These are phyloP conservation scores for Spathaspora passalidarum DNA, from an alignment of 805 yeast genomes.

Conservation along the genomic window DNA sequence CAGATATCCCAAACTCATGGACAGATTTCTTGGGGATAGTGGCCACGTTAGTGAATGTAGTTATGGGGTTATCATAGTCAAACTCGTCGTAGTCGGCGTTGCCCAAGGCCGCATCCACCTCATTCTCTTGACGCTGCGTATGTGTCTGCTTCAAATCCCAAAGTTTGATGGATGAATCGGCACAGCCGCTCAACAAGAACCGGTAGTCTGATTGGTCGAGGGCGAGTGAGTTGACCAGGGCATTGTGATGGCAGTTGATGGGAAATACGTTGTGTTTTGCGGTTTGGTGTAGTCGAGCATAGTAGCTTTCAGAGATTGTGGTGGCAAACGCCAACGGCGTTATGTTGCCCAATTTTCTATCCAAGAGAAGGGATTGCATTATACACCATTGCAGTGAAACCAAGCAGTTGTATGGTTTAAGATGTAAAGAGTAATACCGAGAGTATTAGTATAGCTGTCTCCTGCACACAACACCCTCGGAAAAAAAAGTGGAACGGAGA, in stretches of 20 bases:
- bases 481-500: too few species aligned
- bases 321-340: constrained; percentile 32
- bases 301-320: constrained; percentile 36
- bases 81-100: constrained; percentile 19
- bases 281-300: constrained; percentile 22
- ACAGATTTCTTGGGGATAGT: constrained; percentile 36
- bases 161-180: constrained; percentile 63
- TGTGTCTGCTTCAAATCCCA: constrained; percentile 50
- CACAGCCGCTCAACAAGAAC: constrained; percentile 66
- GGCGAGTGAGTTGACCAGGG: constrained; percentile 58
- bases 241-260: constrained; percentile 40
- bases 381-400: not conserved
- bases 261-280: constrained; percentile 33
- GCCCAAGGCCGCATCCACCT: constrained; percentile 12
- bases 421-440: too few species aligned
- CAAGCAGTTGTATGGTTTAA: too few species aligned
- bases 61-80: constrained; percentile 31
- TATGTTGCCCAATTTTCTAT: constrained; percentile 27
- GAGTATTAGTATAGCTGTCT: too few species aligned
- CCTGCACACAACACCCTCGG: too few species aligned
- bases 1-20: constrained; percentile 73
- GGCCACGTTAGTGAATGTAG: constrained; percentile 24
- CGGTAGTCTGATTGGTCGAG: constrained; percentile 47
- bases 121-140: constrained; percentile 11
- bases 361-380: constrained; percentile 41